Base-by-base conservation (phyloP, 1,284 basidiomycete genomes). In the Hemileia vastatrix region DNA sequence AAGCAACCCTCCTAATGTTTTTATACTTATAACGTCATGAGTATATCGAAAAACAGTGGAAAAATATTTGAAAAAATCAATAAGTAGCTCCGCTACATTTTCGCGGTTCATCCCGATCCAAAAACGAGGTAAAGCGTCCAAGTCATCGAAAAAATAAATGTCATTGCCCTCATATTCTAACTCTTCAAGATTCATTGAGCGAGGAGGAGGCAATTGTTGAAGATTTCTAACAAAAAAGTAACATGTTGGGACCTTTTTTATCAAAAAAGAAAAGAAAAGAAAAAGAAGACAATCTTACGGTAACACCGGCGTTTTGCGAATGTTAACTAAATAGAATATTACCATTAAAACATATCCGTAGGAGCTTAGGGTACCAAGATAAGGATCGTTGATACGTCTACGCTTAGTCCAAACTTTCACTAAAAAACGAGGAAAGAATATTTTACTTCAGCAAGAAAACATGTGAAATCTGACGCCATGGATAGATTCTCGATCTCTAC, bases 391-490 rank as follows among this genome's bases (percentile, higher is more conserved):
- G 78, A 98, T 95, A 83, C 95, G 93, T 78, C 90, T 83, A 76
- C 93, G 83, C 80, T 98, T 98, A 72, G 90, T 90, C 94, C 94
- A 98, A 33, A 98, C 91, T 81, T 98, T 98, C 74, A 98, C 90
- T 93, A 69, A 18, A 44, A 6, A 33, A 33, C 24, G 48, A 55
- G 36, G 48, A 23, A 54, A 62, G 48, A 24, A 6, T 21, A 32
- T 36, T 24, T n/a, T 3, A 53, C 43, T 33, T 49, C 23, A 43
- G 23, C 4, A 44, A 33, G 24, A 9, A 23, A 48, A n/a, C 9
- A 43, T 11, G 51, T 19, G 19, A n/a, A 57, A 43, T 45, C 24
- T 18, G 27, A 51, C 45, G 48, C 31, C 56, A 44, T n/a, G 58
- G 66, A 33, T n/a, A n/a, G n/a, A n/a, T 50, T 15, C 18, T 27